A percentile compares a stretch with the other conserved stretches of the same genome.
Conservation (phyloP, 2,329 filamentous ascomycete species). For the Penicillium sumatraense region DNA sequence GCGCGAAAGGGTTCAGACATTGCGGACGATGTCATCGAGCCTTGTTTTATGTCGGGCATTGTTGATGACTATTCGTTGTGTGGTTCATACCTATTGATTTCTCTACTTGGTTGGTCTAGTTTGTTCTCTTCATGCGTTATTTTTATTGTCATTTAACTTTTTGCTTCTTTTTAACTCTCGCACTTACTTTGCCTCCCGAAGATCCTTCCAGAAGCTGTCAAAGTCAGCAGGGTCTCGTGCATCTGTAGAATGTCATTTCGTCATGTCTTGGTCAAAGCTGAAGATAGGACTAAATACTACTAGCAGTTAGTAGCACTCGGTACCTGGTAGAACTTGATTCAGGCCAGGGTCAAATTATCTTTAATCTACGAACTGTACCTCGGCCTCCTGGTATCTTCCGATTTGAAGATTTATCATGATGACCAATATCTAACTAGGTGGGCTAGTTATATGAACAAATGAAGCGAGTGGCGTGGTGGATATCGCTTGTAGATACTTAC, state of each 20-base stretch:
- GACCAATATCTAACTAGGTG: background rate
- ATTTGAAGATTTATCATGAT: background rate
- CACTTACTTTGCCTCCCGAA: background rate
- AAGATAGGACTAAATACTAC: too few species aligned
- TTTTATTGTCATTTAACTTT: background rate
- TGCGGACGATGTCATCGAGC: background rate
- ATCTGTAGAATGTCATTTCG: background rate
- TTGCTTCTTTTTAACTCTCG: background rate
- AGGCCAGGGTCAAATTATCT: background rate
- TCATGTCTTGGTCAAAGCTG: background rate
- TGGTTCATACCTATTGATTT: background rate
- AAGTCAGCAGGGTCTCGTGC: background rate
- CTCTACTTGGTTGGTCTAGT: too few species aligned
- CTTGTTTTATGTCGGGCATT: background rate
- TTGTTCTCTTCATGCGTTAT: background rate
- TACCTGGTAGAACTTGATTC: too few species aligned
- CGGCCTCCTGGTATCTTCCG: background rate
- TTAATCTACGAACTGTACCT: background rate
- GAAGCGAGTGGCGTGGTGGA: background rate
- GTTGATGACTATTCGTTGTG: background rate
- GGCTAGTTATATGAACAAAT: background rate
- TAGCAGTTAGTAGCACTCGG: too few species aligned
- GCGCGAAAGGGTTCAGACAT: background rate
- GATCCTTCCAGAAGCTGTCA: slow-evolving; percentile 1
- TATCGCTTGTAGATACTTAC: too few species aligned